Conservation (phyloP, 176 grass and related monocot species). For the Poa pratensis region DNA sequence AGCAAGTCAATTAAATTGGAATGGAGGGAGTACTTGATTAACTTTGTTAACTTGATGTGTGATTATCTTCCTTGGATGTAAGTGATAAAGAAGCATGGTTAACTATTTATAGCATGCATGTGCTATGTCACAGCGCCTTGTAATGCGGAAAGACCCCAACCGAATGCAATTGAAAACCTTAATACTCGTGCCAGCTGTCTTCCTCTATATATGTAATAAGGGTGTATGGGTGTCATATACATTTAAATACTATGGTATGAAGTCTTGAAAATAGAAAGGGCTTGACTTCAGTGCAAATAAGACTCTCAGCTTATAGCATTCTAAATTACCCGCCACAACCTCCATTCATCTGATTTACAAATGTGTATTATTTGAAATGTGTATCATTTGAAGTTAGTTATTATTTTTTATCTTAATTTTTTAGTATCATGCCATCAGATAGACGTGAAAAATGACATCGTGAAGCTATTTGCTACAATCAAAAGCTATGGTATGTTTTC, state of each 20-base stretch:
- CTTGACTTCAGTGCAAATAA: not conserved
- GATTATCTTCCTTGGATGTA: conserved; percentile 23
- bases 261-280: not conserved
- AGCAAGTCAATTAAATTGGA: too few species aligned
- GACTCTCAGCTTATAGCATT: not conserved
- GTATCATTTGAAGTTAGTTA: not conserved
- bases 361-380: not conserved
- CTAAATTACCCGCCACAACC: not conserved
- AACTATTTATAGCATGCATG: too few species aligned
- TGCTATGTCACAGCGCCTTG: too few species aligned
- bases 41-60: conserved; percentile 17
- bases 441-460: conserved; percentile 82
- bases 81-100: too few species aligned
- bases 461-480: conserved; percentile 85
- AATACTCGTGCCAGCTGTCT: not conserved
- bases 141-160: not conserved
- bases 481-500: conserved; percentile 74
- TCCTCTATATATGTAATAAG: not conserved
- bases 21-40: too few species aligned
- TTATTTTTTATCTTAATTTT: conserved; percentile 8
- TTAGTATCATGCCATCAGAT: conserved; percentile 58
- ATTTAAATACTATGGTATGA: not conserved
- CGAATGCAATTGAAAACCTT: conserved; percentile 15
- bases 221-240: not conserved
- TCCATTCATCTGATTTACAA: not conserved